Evolutionary conservation across 495 filamentous ascomycete genomes (phyloP).

Genomic region (Xylaria castorea): DNA sequence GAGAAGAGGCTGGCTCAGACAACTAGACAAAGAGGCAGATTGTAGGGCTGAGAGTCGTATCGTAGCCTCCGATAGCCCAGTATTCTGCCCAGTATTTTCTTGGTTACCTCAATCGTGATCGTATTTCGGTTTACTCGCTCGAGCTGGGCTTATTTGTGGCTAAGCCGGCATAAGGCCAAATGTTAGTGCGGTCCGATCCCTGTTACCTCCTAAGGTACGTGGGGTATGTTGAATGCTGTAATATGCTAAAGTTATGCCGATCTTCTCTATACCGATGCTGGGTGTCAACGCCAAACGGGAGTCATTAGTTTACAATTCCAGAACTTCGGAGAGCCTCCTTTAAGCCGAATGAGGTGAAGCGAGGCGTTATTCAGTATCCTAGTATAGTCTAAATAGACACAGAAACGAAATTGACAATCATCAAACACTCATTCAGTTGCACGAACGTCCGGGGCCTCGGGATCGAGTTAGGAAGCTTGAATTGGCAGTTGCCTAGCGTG

Average conservation of each 20-base stretch:
- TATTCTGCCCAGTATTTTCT: background rate
- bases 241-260: background rate
- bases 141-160: background rate
- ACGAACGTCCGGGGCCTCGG: background rate
- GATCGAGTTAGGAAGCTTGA: background rate
- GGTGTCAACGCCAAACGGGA: background rate
- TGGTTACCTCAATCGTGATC: background rate
- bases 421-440: background rate
- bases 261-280: background rate
- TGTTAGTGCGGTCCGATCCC: slow-evolving; percentile 11
- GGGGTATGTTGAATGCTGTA: background rate
- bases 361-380: background rate
- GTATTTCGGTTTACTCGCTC: slow-evolving; percentile 22
- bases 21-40: background rate
- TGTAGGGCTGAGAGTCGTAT: slow-evolving; percentile 11
- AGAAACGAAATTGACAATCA: background rate
- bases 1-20: too few species aligned
- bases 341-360: background rate
- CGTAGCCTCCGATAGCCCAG: background rate
- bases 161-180: background rate
- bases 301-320: background rate
- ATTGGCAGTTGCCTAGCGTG: background rate
- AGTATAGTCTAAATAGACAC: background rate
- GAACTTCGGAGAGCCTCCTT: background rate
- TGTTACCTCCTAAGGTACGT: background rate